Evolutionary conservation across 805 yeast species (phyloP), one percentile per base, ranked within the genome.

Genomic region (Wickerhamiella brachini): DNA sequence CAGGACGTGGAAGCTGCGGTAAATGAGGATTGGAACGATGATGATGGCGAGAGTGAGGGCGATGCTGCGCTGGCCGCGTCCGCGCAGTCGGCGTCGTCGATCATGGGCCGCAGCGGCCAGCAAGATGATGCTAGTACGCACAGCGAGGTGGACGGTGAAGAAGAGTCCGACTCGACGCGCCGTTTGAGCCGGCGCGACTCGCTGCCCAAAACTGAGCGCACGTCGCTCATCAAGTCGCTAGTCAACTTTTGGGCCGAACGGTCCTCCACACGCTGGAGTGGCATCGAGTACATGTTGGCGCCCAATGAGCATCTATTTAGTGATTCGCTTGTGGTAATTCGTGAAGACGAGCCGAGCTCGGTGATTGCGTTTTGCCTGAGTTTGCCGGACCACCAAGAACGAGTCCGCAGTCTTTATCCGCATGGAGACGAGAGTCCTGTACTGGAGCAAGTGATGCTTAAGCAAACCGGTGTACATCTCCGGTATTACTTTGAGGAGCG

Each of bases 201-300:
- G 24, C n/a, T 45, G 15, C 47, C 47, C 13, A 24, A 23, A 10
- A 23, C 31, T 5, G 47, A 89, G 60, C 78, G 79, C 57, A 77
- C 81, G 21, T 82, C 96, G 0, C 66, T 93, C 37, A 76, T 93
- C 69, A 86, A 85, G 59, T 80, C 95, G 0, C 70, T 94, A 51
- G 78, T 95, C 0, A 86, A 81, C 59, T 93, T 93, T 66, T 93
- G 97, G 97, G 97, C 97, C 1, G 97, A 93, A 67, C 71, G 98
- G 60, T 85, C 97, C 0, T 93, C 97, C 0, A 83, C 94, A 1
- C 73, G 93, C 20, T 94, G 97, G 97, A 88, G 85, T 57, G 95
- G 96, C 0, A 70, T 93, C 34, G 82, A 78, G 18, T 89, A 88
- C 65, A 95, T 97, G 1, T 71, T 89, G 50, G 74, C 68, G 1